phyloP scores from a whole-genome alignment of 805 yeast species.

The Teunomyces barrocoloradensis region DNA sequence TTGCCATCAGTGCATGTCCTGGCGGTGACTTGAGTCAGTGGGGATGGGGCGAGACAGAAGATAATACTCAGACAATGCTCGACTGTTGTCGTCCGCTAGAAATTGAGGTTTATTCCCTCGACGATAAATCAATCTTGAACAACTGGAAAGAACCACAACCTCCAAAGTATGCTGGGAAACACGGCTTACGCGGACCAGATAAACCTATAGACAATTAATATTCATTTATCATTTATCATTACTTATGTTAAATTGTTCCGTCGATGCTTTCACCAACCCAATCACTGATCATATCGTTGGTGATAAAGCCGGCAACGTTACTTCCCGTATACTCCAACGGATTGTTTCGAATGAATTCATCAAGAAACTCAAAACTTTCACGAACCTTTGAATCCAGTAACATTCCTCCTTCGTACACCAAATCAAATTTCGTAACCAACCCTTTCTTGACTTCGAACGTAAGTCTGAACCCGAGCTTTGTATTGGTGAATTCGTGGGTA shows the following conservation, averaged over 20 bases:
- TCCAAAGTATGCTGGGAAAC: conserved; percentile 54
- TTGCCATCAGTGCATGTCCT: conserved; percentile 67
- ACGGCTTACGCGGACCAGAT: conserved; percentile 38
- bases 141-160: conserved; percentile 53
- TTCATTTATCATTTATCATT: too few relatives aligned
- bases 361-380: conserved; percentile 34
- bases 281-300: conserved; percentile 42
- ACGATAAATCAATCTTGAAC: conserved; percentile 44
- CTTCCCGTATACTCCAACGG: conserved; percentile 37
- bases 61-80: conserved; percentile 50
- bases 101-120: conserved; percentile 56
- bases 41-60: conserved; percentile 67
- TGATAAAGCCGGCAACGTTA: conserved; percentile 42
- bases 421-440: conserved; percentile 24
- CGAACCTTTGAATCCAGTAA: conserved; percentile 9
- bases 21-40: conserved; percentile 67
- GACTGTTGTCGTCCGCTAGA: conserved; percentile 63
- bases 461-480: conserved; percentile 29
- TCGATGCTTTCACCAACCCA: conserved; percentile 48
- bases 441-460: conserved; percentile 48
- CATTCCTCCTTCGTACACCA: conserved; percentile 10
- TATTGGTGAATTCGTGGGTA: conserved; percentile 44
- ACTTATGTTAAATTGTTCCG: conserved; percentile 30
- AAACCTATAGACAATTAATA: too few relatives aligned
- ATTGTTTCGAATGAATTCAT: conserved; percentile 18